Base-by-base conservation (phyloP, 1,284 basidiomycete species). In the Athelia psychrophila region DNA sequence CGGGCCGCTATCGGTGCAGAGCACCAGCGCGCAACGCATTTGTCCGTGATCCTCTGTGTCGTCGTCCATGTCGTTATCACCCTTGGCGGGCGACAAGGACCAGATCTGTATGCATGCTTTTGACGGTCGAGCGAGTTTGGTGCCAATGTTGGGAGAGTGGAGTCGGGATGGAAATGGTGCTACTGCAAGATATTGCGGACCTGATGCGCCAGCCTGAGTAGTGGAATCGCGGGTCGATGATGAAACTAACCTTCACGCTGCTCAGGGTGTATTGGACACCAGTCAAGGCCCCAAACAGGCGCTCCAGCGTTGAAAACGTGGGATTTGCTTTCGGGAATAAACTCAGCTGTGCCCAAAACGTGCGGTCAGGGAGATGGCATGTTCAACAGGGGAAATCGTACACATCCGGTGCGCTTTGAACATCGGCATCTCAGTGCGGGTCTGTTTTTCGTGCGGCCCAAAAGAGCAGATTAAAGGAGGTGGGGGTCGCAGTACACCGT, bases 241-340 rank as follows among this genome's bases (percentile, higher is more conserved):
- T 13, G 6, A 22, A n/a, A 63, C 75, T 56, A 56, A 89, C 88
- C 61, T 47, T 69, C 59, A 48, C 84, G 77, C 49, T 88, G 83
- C 23, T 76, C 71, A 22, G 79, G 73, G 54, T 88, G 79, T 18
- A 86, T 83, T 1, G 94, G 93, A 64, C 92, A 93, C 93, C 94
- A 97, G 60, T 95, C 92, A 18, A 95, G 64, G 0, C 84, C 90
- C 86, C 89, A 93, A 15, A 92, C 88, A 0, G 91, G 88, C 2
- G 86, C 87, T 2, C 95, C 95, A 0, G 88, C 86, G 56, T 87
- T 89, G 68, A 96, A 86, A 0, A 93, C 72, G 56, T 87, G 79
- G 0, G 84, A 75, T 25, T 76, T 70, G 54, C 78, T 80, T 35
- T 73, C 77, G 2, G 77, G 66, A 44, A 80, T 70, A 52, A 76